Evolutionary conservation across 2,329 filamentous ascomycete genomes (phyloP).

Genomic region (Trichoderma gracile): DNA sequence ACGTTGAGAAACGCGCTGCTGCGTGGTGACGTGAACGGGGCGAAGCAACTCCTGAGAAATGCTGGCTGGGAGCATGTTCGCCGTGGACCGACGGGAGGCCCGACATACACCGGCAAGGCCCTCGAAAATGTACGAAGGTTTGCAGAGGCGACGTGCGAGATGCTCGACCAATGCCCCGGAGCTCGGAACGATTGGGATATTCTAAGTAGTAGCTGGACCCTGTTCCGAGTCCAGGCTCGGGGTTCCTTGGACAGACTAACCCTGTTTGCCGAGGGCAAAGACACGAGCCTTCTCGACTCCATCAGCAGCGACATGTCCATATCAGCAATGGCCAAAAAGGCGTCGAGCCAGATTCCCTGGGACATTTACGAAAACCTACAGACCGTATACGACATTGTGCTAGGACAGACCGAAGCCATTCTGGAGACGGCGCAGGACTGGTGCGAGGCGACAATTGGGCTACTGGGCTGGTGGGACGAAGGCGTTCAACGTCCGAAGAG

Average conservation of each 20-base stretch:
- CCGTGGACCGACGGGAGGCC: slow-evolving; percentile 63
- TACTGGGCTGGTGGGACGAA: slow-evolving; percentile 93
- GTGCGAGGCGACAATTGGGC: slow-evolving; percentile 81
- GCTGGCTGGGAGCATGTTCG: slow-evolving; percentile 79
- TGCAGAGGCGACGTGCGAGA: slow-evolving; percentile 64
- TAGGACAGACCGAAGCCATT: slow-evolving; percentile 75
- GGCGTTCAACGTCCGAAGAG: slow-evolving; percentile 53
- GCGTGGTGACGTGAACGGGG: slow-evolving; percentile 70
- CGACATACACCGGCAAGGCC: slow-evolving; percentile 72
- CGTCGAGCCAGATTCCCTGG: slow-evolving; percentile 86
- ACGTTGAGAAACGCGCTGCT: slow-evolving; percentile 72
- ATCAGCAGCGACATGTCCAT: slow-evolving; percentile 46
- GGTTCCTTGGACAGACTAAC: slow-evolving; percentile 70
- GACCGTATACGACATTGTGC: slow-evolving; percentile 75
- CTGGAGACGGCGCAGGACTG: slow-evolving; percentile 80
- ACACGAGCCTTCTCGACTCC: slow-evolving; percentile 44
- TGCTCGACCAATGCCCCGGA: slow-evolving; percentile 74
- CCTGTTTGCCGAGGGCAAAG: slow-evolving; percentile 75
- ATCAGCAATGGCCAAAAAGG: slow-evolving; percentile 70
- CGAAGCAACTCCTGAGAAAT: slow-evolving; percentile 66
- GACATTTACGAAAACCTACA: slow-evolving; percentile 83
- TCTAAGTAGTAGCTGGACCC: slow-evolving; percentile 75
- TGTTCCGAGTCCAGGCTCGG: slow-evolving; percentile 76
- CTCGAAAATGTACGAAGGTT: slow-evolving; percentile 77
- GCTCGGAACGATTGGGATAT: slow-evolving; percentile 77